Evolutionary conservation across 352 stramenopile species (phyloP).

Genomic region (Globisporangium heterothallicum): DNA sequence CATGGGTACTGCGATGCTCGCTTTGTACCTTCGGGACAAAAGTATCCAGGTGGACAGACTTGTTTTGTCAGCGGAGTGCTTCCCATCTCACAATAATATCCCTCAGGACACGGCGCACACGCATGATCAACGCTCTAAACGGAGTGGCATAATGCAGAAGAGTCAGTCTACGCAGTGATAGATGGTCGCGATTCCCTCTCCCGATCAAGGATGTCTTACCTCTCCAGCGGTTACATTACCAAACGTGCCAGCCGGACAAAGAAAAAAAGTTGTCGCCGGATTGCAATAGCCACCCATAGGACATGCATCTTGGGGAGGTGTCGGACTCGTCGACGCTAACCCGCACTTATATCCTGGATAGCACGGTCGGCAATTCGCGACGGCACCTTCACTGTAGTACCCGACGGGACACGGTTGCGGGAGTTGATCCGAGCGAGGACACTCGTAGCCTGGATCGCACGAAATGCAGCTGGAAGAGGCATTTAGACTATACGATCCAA

Average conservation of each 20-base stretch:
- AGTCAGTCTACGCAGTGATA: not conserved
- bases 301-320: constrained; percentile 80
- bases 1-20: constrained; percentile 72
- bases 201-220: constrained; percentile 19
- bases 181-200: not conserved
- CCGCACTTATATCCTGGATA: constrained; percentile 75
- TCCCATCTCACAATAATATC: constrained; percentile 77
- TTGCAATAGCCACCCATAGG: constrained; percentile 88
- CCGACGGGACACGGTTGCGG: constrained; percentile 82
- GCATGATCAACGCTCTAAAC: constrained; percentile 71
- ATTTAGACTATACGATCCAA: constrained; percentile 77
- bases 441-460: constrained; percentile 83
- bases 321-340: constrained; percentile 71
- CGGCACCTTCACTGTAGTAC: constrained; percentile 78
- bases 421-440: constrained; percentile 57
- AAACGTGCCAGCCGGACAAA: constrained; percentile 84
- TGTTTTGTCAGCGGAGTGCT: constrained; percentile 58
- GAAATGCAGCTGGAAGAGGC: constrained; percentile 58
- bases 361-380: constrained; percentile 61
- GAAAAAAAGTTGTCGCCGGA: constrained; percentile 73
- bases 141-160: not conserved
- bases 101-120: constrained; percentile 65
- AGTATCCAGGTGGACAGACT: constrained; percentile 56
- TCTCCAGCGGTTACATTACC: constrained; percentile 78
- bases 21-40: constrained; percentile 68